Base-by-base conservation (phyloP, 768 basidiomycete genomes). In the Tulasnella sp. region DNA sequence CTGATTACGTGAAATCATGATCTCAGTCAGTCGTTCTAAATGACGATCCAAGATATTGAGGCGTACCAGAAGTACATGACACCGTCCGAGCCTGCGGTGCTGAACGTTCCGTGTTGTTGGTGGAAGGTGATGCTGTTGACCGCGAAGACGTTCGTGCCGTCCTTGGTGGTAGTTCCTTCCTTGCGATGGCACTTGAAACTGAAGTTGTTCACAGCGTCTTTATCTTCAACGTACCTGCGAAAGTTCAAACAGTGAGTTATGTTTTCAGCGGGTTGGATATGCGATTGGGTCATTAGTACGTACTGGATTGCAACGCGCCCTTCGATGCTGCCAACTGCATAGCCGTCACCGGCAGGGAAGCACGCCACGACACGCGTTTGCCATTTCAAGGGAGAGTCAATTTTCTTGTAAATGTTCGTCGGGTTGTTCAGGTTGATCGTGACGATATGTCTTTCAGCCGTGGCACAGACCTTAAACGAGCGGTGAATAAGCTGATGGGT, bases 241-340 rank as follows among this genome's bases (percentile, higher is more conserved):
- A 6, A 12, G 4, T n/a, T 26, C 64, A 63, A 63, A 9, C 26
- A 34, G 32, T 3, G 17, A 9, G 5, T 65, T 65, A 37, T 59
- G 22, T 59, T 14, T 14, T 2, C 2, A 17, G 32, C n/a, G n/a
- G n/a, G n/a, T n/a, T n/a, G n/a, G n/a, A n/a, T n/a, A n/a, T n/a
- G n/a, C n/a, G 9, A 5, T 29, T 32, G 8, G 52, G 12, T 59
- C 16, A 16, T 16, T 7, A 59, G 22, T 59, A 85, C 92, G 78
- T 79, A 96, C 95, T 98, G 95, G 73, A 98, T 95, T 2, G 95
- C 95, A 2, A 98, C 94, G 73, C 96, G 86, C 29, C 96, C 92
- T 80, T 94, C 92, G 6, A 94, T 86, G 76, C 92, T 93, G 37
- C 92, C 92, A 3, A 94, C 85, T 0, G 91, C 91, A 75, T 92